Conservation (phyloP, 2,329 filamentous ascomycete genomes). For the Drechslerella dactyloides region DNA sequence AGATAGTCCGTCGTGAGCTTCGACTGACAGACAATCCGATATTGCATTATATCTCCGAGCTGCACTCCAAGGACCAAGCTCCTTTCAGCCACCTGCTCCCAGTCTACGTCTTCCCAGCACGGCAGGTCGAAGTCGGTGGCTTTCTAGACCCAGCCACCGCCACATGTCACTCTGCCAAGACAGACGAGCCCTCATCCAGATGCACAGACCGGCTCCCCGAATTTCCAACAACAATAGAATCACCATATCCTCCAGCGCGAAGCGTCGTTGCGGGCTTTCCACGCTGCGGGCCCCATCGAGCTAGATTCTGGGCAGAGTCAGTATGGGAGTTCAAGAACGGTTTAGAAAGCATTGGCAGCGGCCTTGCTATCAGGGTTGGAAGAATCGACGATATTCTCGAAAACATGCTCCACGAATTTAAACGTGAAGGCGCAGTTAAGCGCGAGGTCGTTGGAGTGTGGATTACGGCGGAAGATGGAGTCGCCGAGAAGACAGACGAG, state of each 20-base stretch:
- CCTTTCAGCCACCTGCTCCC: constrained; percentile 71
- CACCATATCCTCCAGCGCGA: constrained; percentile 72
- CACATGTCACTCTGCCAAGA: neutral
- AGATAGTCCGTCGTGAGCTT: constrained; percentile 71
- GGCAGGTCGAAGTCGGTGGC: constrained; percentile 77
- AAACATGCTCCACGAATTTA: constrained; percentile 64
- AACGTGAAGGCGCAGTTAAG: constrained; percentile 55
- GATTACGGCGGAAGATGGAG: constrained; percentile 74
- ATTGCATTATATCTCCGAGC: constrained; percentile 62
- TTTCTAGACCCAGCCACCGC: constrained; percentile 64
- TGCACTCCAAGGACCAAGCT: constrained; percentile 18
- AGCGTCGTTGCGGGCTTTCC: constrained; percentile 72
- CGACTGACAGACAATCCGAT: constrained; percentile 77
- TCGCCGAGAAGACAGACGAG: constrained; percentile 73
- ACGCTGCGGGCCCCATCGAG: constrained; percentile 75
- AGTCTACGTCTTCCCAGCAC: constrained; percentile 71
- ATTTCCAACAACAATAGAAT: constrained; percentile 56
- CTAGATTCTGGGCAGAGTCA: constrained; percentile 74
- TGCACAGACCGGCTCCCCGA: neutral
- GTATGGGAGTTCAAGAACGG: constrained; percentile 74
- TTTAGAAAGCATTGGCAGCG: constrained; percentile 67
- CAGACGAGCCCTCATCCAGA: constrained; percentile 52
- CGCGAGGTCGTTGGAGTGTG: constrained; percentile 69
- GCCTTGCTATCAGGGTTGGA: constrained; percentile 68
- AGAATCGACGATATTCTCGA: constrained; percentile 66